Base-by-base conservation (phyloP, 2,329 filamentous ascomycete species). In the Fonsecaea pedrosoi region DNA sequence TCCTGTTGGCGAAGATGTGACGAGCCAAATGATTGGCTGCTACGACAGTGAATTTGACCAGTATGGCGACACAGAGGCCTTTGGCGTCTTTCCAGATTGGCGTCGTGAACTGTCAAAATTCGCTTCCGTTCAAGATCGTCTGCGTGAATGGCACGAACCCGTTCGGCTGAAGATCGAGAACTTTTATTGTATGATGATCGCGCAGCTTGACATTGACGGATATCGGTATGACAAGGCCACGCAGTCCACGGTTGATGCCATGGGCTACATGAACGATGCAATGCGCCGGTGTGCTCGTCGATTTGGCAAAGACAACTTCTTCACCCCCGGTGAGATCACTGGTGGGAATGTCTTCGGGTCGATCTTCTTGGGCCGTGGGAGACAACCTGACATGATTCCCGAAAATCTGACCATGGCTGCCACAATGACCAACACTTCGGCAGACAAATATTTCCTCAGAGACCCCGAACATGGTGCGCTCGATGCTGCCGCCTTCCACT, bases 211-310 rank as follows among this genome's bases (percentile, higher is more conserved):
- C 72, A 85, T 90, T 63, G 88, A 90, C 72, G 88, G 87, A 0
- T 89, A 87, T 73, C 84, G 88, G 62, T 87, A 88, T 76, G 88
- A 90, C 77, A 90, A 90, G 75, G 88, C 86, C 1, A 84, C 86
- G 15, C 87, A 89, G 72, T 83, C 86, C 12, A 89, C 87, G 0
- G 82, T 89, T 5, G 88, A 89, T 73, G 82, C 86, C 0, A 80
- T 87, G 65, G 86, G 82, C 5, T 82, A 85, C 54, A 89, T 86
- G 74, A 86, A 85, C 25, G 77, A 81, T 25, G 81, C 82, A 8
- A 84, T 88, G 73, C 81, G 87, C 40, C 78, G 83, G 48, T 90
- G 87, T 74, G 87, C 87, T 10, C 75, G 77, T 6, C 75, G 77
- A n/a, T 78, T 85, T 42, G 85, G 85, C 48, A 90, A 90, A 74